A percentile compares a stretch with the other conserved stretches of the same genome.
Evolutionary conservation across 768 basidiomycete genomes (phyloP).

Genomic region (Steccherinum ochraceum): DNA sequence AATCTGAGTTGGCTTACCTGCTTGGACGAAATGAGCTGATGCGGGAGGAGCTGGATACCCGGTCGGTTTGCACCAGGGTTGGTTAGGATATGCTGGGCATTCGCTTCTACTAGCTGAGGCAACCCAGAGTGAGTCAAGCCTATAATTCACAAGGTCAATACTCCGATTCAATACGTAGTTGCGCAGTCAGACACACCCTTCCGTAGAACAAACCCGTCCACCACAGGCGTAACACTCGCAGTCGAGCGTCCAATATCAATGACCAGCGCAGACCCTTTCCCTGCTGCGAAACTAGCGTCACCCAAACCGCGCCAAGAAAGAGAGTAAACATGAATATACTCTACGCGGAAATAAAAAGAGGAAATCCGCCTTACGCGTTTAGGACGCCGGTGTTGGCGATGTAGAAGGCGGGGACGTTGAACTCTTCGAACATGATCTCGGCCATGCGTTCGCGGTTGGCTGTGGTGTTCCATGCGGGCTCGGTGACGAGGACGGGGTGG

Average conservation of each 20-base stretch:
- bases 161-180: no score
- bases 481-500: conserved; percentile 89
- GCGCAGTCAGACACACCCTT: conserved; percentile 53
- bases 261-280: conserved; percentile 94
- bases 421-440: conserved; percentile 97
- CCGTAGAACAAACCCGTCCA: conserved; percentile 94
- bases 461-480: conserved; percentile 93
- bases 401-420: conserved; percentile 92
- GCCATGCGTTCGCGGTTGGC: conserved; percentile 93
- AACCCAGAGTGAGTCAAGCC: conserved; percentile 74
- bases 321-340: neutral
- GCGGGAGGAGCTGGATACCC: conserved; percentile 68
- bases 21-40: conserved; percentile 88
- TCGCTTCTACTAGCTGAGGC: conserved; percentile 74
- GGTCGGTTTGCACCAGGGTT: conserved; percentile 42
- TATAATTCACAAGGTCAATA: conserved; percentile 25
- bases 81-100: conserved; percentile 64
- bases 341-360: neutral
- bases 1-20: conserved; percentile 31
- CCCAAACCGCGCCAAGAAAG: conserved; percentile 1
- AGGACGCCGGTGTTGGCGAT: conserved; percentile 92
- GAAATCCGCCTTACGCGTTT: conserved; percentile 66
- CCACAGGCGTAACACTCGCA: conserved; percentile 90
- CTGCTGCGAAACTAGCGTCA: conserved; percentile 77
- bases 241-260: conserved; percentile 89